phyloP scores from a whole-genome alignment of 805 yeast genomes.

The Starmerella bombi region DNA sequence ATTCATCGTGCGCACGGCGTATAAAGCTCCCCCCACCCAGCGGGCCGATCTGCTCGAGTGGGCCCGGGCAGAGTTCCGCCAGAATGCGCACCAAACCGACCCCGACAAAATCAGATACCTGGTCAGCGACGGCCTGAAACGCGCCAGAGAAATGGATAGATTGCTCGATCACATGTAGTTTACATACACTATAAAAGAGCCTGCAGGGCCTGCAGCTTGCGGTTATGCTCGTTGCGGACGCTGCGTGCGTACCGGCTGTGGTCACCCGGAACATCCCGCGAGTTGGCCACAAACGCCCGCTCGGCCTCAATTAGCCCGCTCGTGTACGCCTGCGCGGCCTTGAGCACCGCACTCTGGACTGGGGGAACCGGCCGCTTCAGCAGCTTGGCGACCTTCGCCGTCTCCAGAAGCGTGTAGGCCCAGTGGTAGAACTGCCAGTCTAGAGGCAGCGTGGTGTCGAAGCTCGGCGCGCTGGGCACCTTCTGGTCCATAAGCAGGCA shows the following conservation, averaged over 20 bases:
- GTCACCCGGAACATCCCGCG: neutral
- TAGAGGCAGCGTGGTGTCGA: neutral
- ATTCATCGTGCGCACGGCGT: constrained; percentile 24
- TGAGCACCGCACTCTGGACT: neutral
- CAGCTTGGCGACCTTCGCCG: constrained; percentile 14
- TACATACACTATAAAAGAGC: neutral
- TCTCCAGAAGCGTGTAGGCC: constrained; percentile 23
- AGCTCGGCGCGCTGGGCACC: neutral
- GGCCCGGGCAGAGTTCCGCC: constrained; percentile 28
- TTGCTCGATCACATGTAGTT: constrained; percentile 11
- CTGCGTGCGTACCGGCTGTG: neutral
- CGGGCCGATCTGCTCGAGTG: constrained; percentile 25
- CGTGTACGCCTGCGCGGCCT: neutral
- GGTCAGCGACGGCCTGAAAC: constrained; percentile 27
- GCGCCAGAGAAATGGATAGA: constrained; percentile 25
- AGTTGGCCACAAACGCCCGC: neutral
- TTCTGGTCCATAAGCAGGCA: constrained; percentile 12
- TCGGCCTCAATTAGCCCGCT: neutral
- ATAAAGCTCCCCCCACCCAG: constrained; percentile 20
- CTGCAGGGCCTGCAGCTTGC: neutral
- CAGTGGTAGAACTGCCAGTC: constrained; percentile 24
- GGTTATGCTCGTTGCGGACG: neutral
- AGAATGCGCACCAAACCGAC: constrained; percentile 23
- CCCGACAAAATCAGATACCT: constrained; percentile 25
- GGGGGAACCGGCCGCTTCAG: neutral